These are phyloP conservation scores for Brasenia schreberi DNA, from an alignment of 164 flowering plant genomes.

Conservation along the genomic window DNA sequence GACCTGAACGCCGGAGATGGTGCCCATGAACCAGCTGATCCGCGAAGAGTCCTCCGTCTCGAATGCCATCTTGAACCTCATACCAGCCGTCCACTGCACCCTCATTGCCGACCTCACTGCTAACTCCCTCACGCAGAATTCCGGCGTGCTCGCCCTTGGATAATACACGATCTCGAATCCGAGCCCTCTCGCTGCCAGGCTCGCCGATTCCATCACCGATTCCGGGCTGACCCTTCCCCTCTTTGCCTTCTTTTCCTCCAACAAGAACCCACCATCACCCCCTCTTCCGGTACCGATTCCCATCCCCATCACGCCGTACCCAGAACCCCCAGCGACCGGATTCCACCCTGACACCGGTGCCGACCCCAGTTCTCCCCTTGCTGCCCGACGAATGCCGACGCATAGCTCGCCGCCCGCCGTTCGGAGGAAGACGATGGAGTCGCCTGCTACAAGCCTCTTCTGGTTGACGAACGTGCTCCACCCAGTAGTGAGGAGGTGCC, in stretches of 20 bases:
- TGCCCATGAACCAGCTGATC: slow-evolving; percentile 99
- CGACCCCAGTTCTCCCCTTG: slow-evolving; percentile 42
- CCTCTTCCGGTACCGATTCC: slow-evolving; percentile 44
- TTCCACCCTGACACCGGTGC: slow-evolving; percentile 48
- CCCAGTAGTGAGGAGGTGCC: slow-evolving; percentile 92
- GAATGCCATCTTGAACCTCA: slow-evolving; percentile 97
- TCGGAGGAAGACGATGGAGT: slow-evolving; percentile 77
- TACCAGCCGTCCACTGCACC: slow-evolving; percentile 68
- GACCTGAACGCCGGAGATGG: slow-evolving; percentile 69
- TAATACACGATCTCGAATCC: slow-evolving; percentile 80
- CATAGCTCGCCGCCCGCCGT: slow-evolving; percentile 75
- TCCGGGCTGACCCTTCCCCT: slow-evolving; percentile 42
- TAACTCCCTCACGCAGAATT: slow-evolving; percentile 65
- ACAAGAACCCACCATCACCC: slow-evolving; percentile 12
- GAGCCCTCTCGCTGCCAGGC: slow-evolving; percentile 50
- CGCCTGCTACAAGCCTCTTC: slow-evolving; percentile 95
- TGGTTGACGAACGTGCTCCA: slow-evolving; percentile 95
- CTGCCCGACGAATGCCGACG: slow-evolving; percentile 83
- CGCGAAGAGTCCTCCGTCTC: slow-evolving; percentile 94
- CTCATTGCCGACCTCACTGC: slow-evolving; percentile 57
- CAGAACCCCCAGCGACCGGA: slow-evolving; percentile 23
- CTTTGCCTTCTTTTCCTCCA: slow-evolving; percentile 6
- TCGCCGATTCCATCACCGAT: slow-evolving; percentile 58
- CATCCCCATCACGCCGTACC: slow-evolving; percentile 26
- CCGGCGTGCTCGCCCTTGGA: slow-evolving; percentile 84